A percentile compares a stretch with the other conserved stretches of the same genome.
Conservation (phyloP, 345 rosid species). For the Salix koriyanagi region DNA sequence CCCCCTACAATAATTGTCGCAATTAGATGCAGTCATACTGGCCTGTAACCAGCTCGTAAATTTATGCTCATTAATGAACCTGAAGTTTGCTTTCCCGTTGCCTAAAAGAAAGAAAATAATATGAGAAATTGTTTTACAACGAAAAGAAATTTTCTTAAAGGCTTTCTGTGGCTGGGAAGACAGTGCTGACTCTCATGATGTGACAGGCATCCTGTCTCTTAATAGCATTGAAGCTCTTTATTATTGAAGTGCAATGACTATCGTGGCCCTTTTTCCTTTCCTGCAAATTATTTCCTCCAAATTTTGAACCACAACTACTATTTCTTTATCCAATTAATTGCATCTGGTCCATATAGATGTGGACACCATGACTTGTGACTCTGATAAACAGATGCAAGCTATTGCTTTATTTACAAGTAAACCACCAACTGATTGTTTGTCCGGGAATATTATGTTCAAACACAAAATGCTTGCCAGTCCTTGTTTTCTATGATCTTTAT, state of each 20-base stretch:
- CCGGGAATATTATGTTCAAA: neutral
- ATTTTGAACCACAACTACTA: neutral
- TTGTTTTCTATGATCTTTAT: neutral
- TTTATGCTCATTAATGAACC: neutral
- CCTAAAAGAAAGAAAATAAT: neutral
- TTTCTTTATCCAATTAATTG: neutral
- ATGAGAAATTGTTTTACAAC: neutral
- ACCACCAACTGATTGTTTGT: neutral
- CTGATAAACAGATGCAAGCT: neutral
- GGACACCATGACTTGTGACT: neutral
- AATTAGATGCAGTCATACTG: neutral
- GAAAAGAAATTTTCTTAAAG: slow-evolving; percentile 11
- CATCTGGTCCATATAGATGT: neutral
- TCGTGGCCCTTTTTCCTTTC: slow-evolving; percentile 6
- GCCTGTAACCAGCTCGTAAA: slow-evolving; percentile 7
- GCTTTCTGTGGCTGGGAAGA: slow-evolving; percentile 28
- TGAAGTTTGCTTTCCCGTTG: neutral
- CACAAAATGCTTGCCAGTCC: neutral
- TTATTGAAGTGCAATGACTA: slow-evolving; percentile 11
- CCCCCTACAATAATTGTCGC: neutral
- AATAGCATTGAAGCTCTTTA: slow-evolving; percentile 16
- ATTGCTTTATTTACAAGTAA: neutral
- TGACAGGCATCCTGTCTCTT: slow-evolving; percentile 23
- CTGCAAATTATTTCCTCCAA: neutral
- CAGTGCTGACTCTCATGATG: slow-evolving; percentile 31